Evolutionary conservation across 75 land plant species (phyloP), one percentile per base, ranked within the genome.

Genomic region (Cupressus sempervirens): DNA sequence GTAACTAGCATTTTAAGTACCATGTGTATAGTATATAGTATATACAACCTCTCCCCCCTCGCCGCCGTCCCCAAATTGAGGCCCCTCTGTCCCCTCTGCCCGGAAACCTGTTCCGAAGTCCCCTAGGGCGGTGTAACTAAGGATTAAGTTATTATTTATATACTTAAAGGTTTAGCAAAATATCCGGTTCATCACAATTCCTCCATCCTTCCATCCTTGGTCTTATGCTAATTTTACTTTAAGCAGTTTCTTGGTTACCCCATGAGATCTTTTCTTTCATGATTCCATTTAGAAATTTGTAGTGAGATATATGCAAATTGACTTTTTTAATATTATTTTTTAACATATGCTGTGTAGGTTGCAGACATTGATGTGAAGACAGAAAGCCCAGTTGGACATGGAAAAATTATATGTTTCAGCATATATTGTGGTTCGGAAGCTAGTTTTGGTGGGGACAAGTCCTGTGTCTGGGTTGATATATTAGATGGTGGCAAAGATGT

Each of bases 351-450:
- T 73, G 20, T 81, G 84, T 88, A 95, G 97, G 99, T 97, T 16
- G 90, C 98, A 34, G 88, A 89, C 32, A 97, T 97, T 82, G 92
- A 97, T 90, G 95, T 97, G 46, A 97, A 95, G 86, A 87, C 89
- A 73, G 99, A 97, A 76, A 96, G 96, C 29, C 98, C 99, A 83
- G 95, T 96, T 85, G 93, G 91, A 77, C 98, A 97, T 93, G 99
- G 99, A 13, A 93, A 92, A 74, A 76, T 97, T 12, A 97, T 91
- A 84, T 97, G 99, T 86, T 94, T 97, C 87, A 97, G 99, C 88
- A 92, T 97, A 26, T 97, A 94, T 84, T 94, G 94, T 88, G 99
- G 98, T 83, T 82, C 88, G 29, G 67, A 87, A 41, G 94, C 91
- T 65, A 90, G 94, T 82, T 97, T 93, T 89, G 96, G 96, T 50